Evolutionary conservation across 805 yeast species (phyloP), one percentile per base, ranked within the genome.

Genomic region (Hanseniaspora valbyensis): DNA sequence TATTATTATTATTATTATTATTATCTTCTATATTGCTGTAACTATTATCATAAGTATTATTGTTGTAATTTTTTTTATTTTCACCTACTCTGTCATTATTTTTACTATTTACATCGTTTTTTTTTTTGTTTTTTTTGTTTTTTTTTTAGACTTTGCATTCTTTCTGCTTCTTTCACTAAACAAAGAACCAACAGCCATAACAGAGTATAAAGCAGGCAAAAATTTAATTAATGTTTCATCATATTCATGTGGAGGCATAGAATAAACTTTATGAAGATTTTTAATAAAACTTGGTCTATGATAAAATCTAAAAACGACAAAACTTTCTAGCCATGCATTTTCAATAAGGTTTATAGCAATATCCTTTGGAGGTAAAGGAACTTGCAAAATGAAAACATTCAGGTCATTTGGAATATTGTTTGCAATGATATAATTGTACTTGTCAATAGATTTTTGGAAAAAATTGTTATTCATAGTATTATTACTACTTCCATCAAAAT

Each of bases 301-400:
- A 63, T 85, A 85, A 61, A 88, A 87, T 50, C 95, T 70, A 60
- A 87, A 82, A 46, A 89, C 67, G 9, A 92, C 75, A 66, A 95
- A 86, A 1, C 95, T 88, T 57, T 83, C 81, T 58, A 80, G 78
- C 94, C 95, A 88, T 2, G 90, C 85, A 43, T 79, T 77, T 58
- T 77, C 78, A 26, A 88, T 78, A 58, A 88, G 72, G 57, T 78
- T 77, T 34, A 85, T 65, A 0, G 95, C 90, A 22, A 76, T 75
- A 21, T 78, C 80, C 58, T 83, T 79, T 2, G 92, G 77, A 0
- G 96, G 96, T 39, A 88, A 65, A 8, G 83, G 77, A 50, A 83
- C 74, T 55, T 73, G 77, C 57, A 84, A n/a, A 4, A 45, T 43
- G 28, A 50, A 50, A 22, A 40, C 19, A 29, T 37, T 34, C 8